Percentiles rank a stretch among this genome's conserved stretches.
Conservation (phyloP, 78 protist species). For the Dictyostelium discoideum region DNA sequence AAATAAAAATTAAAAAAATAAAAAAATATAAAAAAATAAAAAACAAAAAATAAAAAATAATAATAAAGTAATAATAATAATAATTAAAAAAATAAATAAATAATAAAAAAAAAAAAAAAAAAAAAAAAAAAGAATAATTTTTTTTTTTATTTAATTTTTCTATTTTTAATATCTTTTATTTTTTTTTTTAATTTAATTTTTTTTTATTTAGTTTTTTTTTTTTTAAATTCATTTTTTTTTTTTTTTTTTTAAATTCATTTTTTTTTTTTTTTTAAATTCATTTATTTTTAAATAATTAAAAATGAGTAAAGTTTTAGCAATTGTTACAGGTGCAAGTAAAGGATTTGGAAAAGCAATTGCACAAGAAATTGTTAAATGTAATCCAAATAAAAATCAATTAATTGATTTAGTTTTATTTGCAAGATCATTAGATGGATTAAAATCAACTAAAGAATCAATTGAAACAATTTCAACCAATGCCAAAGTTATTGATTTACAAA, state of each 20-base stretch:
- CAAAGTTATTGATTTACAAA: not conserved
- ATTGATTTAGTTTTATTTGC: slow-evolving; percentile 59
- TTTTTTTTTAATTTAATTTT: not conserved
- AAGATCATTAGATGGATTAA: slow-evolving; percentile 9
- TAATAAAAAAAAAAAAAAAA: not conserved
- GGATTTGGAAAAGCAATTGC: slow-evolving; percentile 47
- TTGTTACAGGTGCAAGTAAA: slow-evolving; percentile 52
- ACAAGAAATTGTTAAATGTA: slow-evolving; percentile 1
- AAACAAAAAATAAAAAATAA: not conserved
- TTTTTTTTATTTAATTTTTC: not conserved
- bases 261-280: not conserved
- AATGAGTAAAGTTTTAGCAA: slow-evolving; percentile 16
- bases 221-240: not conserved
- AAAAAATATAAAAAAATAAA: too few species aligned
- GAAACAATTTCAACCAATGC: not conserved
- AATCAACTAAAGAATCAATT: not conserved
- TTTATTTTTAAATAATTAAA: not conserved
- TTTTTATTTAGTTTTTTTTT: not conserved
- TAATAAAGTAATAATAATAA: too few species aligned
- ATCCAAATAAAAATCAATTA: not conserved
- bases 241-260: not conserved
- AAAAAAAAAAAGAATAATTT: not conserved
- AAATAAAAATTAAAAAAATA: not conserved
- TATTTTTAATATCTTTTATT: not conserved
- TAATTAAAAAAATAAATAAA: not conserved